A percentile compares a stretch with the other conserved stretches of the same genome.
Conservation (phyloP, 148 eudicot genomes). For the Nyssa sinensis region DNA sequence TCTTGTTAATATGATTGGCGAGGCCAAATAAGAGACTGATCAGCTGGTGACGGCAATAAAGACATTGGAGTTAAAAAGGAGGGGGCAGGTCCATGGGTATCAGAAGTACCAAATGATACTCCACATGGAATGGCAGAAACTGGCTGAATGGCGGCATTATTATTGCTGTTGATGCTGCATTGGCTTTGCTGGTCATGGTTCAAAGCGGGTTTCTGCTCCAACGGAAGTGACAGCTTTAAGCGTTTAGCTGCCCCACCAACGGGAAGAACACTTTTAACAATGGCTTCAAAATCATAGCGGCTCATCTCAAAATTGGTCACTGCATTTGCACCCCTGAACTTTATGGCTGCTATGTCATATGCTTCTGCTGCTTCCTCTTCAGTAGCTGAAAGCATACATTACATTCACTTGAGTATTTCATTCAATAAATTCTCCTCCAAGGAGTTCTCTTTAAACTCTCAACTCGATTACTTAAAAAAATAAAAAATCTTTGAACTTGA, state of each 20-base stretch:
- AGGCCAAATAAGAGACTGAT: conserved; percentile 85
- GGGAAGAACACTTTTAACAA: conserved; percentile 78
- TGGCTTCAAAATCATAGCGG: conserved; percentile 84
- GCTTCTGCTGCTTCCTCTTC: conserved; percentile 98
- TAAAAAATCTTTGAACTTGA: not conserved
- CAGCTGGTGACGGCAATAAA: conserved; percentile 48
- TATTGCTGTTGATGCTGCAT: conserved; percentile 23
- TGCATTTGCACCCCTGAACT: conserved; percentile 71
- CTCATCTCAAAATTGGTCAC: conserved; percentile 96
- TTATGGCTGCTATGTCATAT: conserved; percentile 87
- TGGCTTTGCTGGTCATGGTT: conserved; percentile 30
- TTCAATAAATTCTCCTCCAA: not conserved
- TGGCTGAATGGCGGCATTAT: conserved; percentile 37
- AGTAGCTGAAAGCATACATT: conserved; percentile 49
- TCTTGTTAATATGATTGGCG: conserved; percentile 58
- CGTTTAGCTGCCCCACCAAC: conserved; percentile 88
- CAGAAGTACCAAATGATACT: conserved; percentile 50
- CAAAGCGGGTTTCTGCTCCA: conserved; percentile 49
- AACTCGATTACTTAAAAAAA: too few species aligned
- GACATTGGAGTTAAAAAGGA: conserved; percentile 33
- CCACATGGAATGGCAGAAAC: conserved; percentile 50
- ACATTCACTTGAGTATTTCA: not conserved
- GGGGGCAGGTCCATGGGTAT: conserved; percentile 22
- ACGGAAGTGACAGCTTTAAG: conserved; percentile 59
- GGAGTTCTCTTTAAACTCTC: too few species aligned